phyloP scores from a whole-genome alignment of 352 stramenopile genomes.

The Halophytophthora batemanensis region DNA sequence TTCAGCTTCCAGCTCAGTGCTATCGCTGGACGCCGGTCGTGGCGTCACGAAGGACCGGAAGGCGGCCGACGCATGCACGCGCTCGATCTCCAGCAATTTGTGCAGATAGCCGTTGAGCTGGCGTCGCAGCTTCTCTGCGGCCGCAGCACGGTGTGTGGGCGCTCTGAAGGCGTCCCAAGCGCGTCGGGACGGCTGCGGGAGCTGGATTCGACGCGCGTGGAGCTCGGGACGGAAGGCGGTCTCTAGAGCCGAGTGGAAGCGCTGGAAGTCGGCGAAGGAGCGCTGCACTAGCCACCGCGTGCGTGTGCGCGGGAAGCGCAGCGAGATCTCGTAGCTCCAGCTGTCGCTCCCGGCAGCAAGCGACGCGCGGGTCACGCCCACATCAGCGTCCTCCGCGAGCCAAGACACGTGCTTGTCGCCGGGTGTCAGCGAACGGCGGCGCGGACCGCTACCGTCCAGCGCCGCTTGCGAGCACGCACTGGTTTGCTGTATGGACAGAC shows the following conservation, averaged over 20 bases:
- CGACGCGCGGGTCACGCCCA: constrained; percentile 47
- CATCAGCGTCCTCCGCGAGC: constrained; percentile 39
- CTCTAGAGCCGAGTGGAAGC: constrained; percentile 36
- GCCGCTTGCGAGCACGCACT: no score
- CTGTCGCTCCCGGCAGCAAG: constrained; percentile 11
- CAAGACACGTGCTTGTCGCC: constrained; percentile 15
- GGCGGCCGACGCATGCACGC: constrained; percentile 29
- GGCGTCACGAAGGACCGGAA: constrained; percentile 55
- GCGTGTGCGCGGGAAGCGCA: constrained; percentile 42
- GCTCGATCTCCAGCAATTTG: constrained; percentile 56
- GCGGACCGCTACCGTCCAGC: no score
- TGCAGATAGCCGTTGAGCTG: constrained; percentile 65
- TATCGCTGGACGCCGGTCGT: constrained; percentile 29
- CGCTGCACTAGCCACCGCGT: constrained; percentile 49
- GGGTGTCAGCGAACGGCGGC: background rate
- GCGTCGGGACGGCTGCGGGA: constrained; percentile 40
- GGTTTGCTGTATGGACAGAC: no score
- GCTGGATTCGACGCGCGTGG: constrained; percentile 33
- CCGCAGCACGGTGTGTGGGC: constrained; percentile 13
- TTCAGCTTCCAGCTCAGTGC: constrained; percentile 16
- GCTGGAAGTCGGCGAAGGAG: constrained; percentile 46
- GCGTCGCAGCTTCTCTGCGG: constrained; percentile 34
- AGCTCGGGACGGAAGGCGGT: constrained; percentile 21
- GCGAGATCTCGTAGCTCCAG: constrained; percentile 54
- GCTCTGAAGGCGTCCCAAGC: constrained; percentile 32